Percentiles rank a stretch among this genome's conserved stretches.
Conservation (phyloP, 352 stramenopile species). For the Aphanomyces invadans region DNA sequence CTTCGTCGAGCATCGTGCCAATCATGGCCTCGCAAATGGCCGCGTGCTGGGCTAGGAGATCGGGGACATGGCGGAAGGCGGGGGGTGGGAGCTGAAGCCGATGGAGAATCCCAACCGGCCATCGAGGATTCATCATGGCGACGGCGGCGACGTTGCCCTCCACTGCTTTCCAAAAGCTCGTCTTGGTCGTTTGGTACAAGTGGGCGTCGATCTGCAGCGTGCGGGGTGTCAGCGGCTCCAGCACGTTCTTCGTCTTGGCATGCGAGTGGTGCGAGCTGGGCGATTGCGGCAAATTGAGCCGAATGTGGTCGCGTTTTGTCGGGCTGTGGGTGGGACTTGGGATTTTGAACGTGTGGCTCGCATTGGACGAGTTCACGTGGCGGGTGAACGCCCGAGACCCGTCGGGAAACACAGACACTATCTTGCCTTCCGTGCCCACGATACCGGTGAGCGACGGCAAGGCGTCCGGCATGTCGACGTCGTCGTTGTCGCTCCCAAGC, state of each 20-base stretch:
- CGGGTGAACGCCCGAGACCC: slow-evolving; percentile 33
- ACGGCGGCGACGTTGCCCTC: slow-evolving; percentile 50
- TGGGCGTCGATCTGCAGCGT: slow-evolving; percentile 77
- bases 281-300: slow-evolving; percentile 29
- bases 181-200: slow-evolving; percentile 66
- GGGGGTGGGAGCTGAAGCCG: slow-evolving; percentile 63
- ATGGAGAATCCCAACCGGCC: slow-evolving; percentile 51
- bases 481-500: not conserved
- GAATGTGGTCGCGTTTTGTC: slow-evolving; percentile 36
- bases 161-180: slow-evolving; percentile 80
- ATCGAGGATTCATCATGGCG: slow-evolving; percentile 51
- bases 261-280: slow-evolving; percentile 16
- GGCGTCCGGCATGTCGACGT: not conserved
- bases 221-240: slow-evolving; percentile 43
- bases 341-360: slow-evolving; percentile 26
- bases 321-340: slow-evolving; percentile 15
- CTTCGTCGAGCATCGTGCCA: slow-evolving; percentile 62
- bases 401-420: slow-evolving; percentile 7
- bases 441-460: not conserved
- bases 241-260: slow-evolving; percentile 31
- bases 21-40: slow-evolving; percentile 55
- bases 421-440: not conserved
- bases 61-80: slow-evolving; percentile 34
- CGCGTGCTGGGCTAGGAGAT: slow-evolving; percentile 48
- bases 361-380: slow-evolving; percentile 41